These are phyloP conservation scores for Cinnamomum chago DNA, from an alignment of 164 flowering plant species.

Conservation along the genomic window DNA sequence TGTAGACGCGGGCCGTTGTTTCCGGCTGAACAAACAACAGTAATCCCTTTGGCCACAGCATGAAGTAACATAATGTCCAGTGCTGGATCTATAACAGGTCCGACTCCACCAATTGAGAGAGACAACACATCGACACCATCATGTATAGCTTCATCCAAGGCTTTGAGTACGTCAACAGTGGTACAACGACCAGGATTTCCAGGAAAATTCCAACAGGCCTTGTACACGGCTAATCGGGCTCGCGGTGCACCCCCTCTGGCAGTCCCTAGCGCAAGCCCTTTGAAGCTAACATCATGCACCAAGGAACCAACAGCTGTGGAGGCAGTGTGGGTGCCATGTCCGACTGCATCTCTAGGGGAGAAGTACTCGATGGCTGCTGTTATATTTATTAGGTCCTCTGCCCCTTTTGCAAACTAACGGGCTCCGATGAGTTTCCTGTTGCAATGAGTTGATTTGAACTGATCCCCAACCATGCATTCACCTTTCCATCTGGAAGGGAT, in stretches of 20 bases:
- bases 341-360: background rate
- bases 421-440: constrained; percentile 12
- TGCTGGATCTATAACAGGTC: too few relatives aligned
- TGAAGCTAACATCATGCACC: background rate
- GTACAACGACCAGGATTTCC: background rate
- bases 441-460: constrained; percentile 11
- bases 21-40: too few relatives aligned
- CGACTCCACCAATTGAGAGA: constrained; percentile 27
- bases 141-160: constrained; percentile 8
- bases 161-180: constrained; percentile 3
- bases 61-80: too few relatives aligned
- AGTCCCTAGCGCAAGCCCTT: constrained; percentile 1
- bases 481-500: constrained; percentile 13
- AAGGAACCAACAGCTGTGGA: constrained; percentile 8
- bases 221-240: constrained; percentile 11
- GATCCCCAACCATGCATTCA: background rate
- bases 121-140: constrained; percentile 24
- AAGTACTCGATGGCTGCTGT: background rate
- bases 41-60: too few relatives aligned
- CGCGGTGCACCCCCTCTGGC: constrained; percentile 12
- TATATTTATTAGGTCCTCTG: background rate
- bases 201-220: constrained; percentile 4
- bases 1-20: too few relatives aligned
- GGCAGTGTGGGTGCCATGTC: constrained; percentile 14
- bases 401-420: constrained; percentile 2